Conservation (phyloP, 1,284 basidiomycete species). For the Trichosporon sp. region DNA sequence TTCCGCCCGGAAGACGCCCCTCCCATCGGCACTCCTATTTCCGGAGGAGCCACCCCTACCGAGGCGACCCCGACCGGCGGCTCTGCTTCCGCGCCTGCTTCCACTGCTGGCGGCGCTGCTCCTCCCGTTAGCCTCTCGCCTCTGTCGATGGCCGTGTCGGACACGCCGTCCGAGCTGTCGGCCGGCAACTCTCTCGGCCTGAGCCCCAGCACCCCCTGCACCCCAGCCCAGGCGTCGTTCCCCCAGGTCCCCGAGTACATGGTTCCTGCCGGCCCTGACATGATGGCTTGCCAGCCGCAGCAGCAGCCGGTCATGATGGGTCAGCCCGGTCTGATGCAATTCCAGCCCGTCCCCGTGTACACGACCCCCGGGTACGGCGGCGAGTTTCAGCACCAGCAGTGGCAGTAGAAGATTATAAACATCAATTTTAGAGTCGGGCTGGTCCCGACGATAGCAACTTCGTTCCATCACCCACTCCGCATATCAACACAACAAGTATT, state of each 20-base stretch:
- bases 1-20: conserved; percentile 8
- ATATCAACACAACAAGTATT: background rate
- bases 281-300: conserved; percentile 5
- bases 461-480: background rate
- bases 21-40: background rate
- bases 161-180: conserved; percentile 8
- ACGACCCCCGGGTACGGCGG: background rate
- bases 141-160: conserved; percentile 10
- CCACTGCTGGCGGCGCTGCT: background rate
- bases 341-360: conserved; percentile 11
- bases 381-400: conserved; percentile 16
- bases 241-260: conserved; percentile 10
- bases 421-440: background rate
- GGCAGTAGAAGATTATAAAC: conserved; percentile 13
- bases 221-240: conserved; percentile 17
- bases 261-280: conserved; percentile 6
- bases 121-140: conserved; percentile 14
- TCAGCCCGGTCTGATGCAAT: conserved; percentile 4
- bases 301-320: conserved; percentile 8
- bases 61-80: background rate
- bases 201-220: conserved; percentile 15
- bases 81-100: conserved; percentile 3
- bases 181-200: background rate
- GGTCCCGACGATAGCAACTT: background rate
- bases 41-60: background rate